Evolutionary conservation across 192 early-diverging fungal genomes (phyloP).

Genomic region (Coemansia sp.): DNA sequence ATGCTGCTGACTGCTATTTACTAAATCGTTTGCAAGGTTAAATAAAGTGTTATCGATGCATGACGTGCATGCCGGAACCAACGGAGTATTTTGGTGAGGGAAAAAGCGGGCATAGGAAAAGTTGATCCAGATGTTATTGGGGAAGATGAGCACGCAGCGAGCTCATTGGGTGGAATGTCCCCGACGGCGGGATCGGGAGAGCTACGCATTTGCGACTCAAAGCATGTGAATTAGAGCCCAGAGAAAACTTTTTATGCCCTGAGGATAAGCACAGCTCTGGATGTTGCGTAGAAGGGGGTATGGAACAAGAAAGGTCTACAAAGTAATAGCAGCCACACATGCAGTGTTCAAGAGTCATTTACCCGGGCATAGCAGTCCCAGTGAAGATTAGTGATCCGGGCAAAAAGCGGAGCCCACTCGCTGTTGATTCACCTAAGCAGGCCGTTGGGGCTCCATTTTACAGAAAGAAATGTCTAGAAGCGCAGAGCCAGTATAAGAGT

Average conservation of each 20-base stretch:
- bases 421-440: background rate
- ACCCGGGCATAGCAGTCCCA: too few relatives aligned
- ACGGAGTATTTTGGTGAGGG: background rate
- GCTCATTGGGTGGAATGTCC: constrained; percentile 2
- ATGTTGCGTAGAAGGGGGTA: background rate
- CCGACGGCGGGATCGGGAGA: background rate
- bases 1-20: constrained; percentile 21
- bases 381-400: too few relatives aligned
- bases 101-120: background rate
- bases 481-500: background rate
- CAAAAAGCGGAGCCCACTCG: background rate
- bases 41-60: background rate
- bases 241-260: background rate
- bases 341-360: too few relatives aligned
- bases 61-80: constrained; percentile 2
- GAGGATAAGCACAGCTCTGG: too few relatives aligned
- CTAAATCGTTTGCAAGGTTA: background rate
- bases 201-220: background rate
- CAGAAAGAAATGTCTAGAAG: constrained; percentile 8
- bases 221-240: background rate
- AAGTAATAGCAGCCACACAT: too few relatives aligned
- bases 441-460: background rate
- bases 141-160: background rate
- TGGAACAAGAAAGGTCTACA: background rate
- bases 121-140: constrained; percentile 9